A percentile compares a stretch with the other conserved stretches of the same genome.
Conservation (phyloP, 2,329 filamentous ascomycete species). For the Beauveria rudraprayagi region DNA sequence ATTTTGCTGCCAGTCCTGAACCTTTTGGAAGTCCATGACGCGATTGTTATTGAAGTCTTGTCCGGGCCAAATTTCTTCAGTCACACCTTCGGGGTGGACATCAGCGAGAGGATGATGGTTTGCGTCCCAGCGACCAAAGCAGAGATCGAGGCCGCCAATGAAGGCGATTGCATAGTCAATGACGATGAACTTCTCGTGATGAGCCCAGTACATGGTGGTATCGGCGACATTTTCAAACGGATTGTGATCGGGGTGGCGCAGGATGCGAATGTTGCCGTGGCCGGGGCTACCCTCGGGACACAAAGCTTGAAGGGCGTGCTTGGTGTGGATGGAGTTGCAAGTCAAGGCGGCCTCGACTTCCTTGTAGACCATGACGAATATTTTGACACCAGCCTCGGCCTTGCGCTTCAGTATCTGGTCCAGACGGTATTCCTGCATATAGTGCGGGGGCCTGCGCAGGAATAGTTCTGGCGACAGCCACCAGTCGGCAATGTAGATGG, state of each 20-base stretch:
- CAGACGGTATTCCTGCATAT: slow-evolving; percentile 77
- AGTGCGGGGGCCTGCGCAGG: slow-evolving; percentile 72
- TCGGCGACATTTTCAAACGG: slow-evolving; percentile 87
- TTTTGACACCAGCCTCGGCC: slow-evolving; percentile 88
- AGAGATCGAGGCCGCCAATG: slow-evolving; percentile 88
- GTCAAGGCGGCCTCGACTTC: slow-evolving; percentile 76
- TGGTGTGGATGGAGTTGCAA: slow-evolving; percentile 89
- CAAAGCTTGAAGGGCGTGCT: slow-evolving; percentile 70
- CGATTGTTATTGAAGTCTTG: slow-evolving; percentile 99
- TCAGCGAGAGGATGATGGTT: slow-evolving; percentile 81
- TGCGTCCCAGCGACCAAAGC: slow-evolving; percentile 90
- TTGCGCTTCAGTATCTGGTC: slow-evolving; percentile 81
- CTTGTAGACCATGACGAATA: slow-evolving; percentile 88
- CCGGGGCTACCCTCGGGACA: slow-evolving; percentile 77
- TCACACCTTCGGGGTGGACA: slow-evolving; percentile 74
- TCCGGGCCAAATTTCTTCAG: slow-evolving; percentile 82
- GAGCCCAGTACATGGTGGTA: slow-evolving; percentile 97
- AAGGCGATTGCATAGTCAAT: slow-evolving; percentile 88
- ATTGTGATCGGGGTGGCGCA: slow-evolving; percentile 93
- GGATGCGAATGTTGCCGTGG: slow-evolving; percentile 78
- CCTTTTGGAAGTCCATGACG: slow-evolving; percentile 89
- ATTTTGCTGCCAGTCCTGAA: slow-evolving; percentile 87
- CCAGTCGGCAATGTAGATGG: slow-evolving; percentile 95
- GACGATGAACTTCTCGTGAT: slow-evolving; percentile 96
- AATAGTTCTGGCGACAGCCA: slow-evolving; percentile 90